Base-by-base conservation (phyloP, 2,329 filamentous ascomycete species). In the Penicillium capsulatum region DNA sequence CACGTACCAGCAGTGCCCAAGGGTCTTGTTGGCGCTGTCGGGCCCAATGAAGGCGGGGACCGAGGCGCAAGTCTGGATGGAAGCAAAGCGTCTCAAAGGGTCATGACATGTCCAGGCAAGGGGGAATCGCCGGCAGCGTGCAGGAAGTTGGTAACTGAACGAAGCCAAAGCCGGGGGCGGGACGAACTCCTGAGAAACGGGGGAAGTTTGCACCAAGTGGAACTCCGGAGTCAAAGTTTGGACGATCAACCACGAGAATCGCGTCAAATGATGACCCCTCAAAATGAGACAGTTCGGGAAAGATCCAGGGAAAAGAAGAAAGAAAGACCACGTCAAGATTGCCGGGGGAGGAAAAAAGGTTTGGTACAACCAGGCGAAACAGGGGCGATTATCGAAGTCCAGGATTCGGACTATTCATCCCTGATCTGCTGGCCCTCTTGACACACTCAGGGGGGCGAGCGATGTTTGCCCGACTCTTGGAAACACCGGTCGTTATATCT, bases 151-250 rank as follows among this genome's bases (percentile, higher is more conserved):
- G 30, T 17, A 38, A 16, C 5, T 17, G 34, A 14, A 35, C 19
- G 29, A 31, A 38, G 34, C 30, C 27, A 36, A 44, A 46, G 20
- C 45, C 28, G 44, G 44, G 46, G 37, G 44, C 36, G 42, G 49
- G 47, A 52, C 44, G 47, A 52, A 47, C 49, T 52, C 49, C 49
- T 52, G 49, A 52, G 34, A 36, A 36, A 39, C 32, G 36, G 30
- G 36, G 34, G 38, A 35, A 26, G 26, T 28, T 36, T 36, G 34
- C 22, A 16, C 19, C 14, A 42, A 38, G 36, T 44, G 37, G 37
- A 36, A 22, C 19, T 22, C 19, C 5, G 9, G 19, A 22, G 9
- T 9, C 19, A 22, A 5, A 5, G 19, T 22, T 22, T 22, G 6
- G 13, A 28, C n/a, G 26, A 28, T 4, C 26, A 11, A 7, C 26